A percentile compares a stretch with the other conserved stretches of the same genome.
Conservation (phyloP, 2,329 filamentous ascomycete genomes). For the Botrytis tulipae region DNA sequence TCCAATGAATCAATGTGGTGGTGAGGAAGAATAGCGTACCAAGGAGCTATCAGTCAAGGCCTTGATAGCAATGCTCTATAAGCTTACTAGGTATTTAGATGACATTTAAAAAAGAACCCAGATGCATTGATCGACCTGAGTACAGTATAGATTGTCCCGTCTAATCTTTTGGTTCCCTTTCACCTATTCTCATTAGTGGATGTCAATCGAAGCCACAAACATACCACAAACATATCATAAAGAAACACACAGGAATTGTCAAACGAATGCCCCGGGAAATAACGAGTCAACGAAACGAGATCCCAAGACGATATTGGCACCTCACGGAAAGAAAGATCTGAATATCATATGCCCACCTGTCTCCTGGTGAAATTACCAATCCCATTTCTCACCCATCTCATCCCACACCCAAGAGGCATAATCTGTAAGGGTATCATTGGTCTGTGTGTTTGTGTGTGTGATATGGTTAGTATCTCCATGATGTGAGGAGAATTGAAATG, state of each 20-base stretch:
- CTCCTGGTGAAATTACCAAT: not conserved
- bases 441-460: conserved; percentile 9
- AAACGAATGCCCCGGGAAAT: not conserved
- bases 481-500: conserved; percentile 19
- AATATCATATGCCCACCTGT: not conserved
- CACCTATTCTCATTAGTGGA: not conserved
- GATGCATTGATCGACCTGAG: conserved; percentile 1
- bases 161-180: not conserved
- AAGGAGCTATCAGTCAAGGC: not conserved
- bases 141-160: conserved; percentile 2
- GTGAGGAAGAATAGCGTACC: not conserved
- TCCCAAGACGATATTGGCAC: not conserved
- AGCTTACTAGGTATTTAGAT: not conserved
- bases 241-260: conserved; percentile 4
- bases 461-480: not conserved
- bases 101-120: not conserved
- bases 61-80: not conserved
- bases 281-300: not conserved
- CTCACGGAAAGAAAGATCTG: not conserved
- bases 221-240: conserved; percentile 11
- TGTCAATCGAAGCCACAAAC: conserved; percentile 15
- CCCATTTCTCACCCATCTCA: not conserved
- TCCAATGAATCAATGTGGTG: not conserved
- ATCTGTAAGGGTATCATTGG: conserved; percentile 8
- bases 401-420: not conserved